These are phyloP conservation scores for Cercis canadensis DNA, from an alignment of 306 rosid species.

Conservation along the genomic window DNA sequence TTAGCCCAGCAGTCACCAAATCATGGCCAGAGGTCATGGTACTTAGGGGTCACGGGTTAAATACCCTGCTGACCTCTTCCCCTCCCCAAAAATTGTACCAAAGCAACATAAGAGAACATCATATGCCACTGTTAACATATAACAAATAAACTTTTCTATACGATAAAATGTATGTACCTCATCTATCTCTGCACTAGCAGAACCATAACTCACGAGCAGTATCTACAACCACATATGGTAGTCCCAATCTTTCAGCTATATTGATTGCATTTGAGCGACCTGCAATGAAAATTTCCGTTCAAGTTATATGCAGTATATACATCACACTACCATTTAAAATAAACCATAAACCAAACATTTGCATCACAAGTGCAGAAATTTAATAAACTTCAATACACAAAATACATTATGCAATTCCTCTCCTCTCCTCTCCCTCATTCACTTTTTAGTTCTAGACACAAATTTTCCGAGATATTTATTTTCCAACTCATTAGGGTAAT, in stretches of 20 bases:
- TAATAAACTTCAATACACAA: background rate
- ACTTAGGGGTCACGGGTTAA: no score
- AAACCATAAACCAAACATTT: constrained; percentile 22
- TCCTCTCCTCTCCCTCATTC: background rate
- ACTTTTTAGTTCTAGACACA: no score
- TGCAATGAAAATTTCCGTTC: constrained; percentile 40
- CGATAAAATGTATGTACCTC: constrained; percentile 59
- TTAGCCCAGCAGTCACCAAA: no score
- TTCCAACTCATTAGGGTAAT: no score
- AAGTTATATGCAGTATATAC: constrained; percentile 9
- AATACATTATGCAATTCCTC: background rate
- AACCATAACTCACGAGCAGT: constrained; percentile 78
- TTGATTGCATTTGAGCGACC: constrained; percentile 96
- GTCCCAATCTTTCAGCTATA: constrained; percentile 88
- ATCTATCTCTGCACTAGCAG: constrained; percentile 93
- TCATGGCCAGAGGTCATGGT: no score
- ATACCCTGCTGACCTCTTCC: no score
- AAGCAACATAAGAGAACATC: background rate
- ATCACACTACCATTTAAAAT: constrained; percentile 8
- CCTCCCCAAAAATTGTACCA: no score
- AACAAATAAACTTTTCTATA: constrained; percentile 7
- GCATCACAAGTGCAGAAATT: constrained; percentile 3
- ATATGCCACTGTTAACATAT: constrained; percentile 5
- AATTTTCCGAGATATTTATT: no score
- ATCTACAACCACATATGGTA: constrained; percentile 67